Percentiles rank a stretch among this genome's conserved stretches.
Evolutionary conservation across 73 alveolate genomes (phyloP).

Genomic region (Paramecium sexaurelia): DNA sequence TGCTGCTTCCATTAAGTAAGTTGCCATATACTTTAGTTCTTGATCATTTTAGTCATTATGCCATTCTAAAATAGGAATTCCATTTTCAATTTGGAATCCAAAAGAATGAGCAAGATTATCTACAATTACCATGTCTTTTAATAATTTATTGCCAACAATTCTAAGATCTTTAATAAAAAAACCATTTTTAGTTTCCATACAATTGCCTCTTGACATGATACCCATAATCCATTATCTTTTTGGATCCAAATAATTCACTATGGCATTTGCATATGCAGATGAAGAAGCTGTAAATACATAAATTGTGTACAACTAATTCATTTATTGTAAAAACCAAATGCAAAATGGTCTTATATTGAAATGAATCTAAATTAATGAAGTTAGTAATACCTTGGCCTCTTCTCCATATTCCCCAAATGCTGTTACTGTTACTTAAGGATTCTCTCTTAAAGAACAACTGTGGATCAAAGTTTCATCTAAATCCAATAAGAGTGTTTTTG

Average conservation of each 20-base stretch:
- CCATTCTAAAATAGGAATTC: slow-evolving; percentile 87
- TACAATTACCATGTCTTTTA: slow-evolving; percentile 85
- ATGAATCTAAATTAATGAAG: slow-evolving; percentile 69
- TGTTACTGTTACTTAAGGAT: slow-evolving; percentile 53
- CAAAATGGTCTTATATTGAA: slow-evolving; percentile 90
- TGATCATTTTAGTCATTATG: slow-evolving; percentile 79
- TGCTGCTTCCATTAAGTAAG: slow-evolving; percentile 72
- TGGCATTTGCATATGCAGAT: slow-evolving; percentile 95
- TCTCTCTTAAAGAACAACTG: slow-evolving; percentile 61
- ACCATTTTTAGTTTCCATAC: slow-evolving; percentile 89
- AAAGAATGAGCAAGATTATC: slow-evolving; percentile 95
- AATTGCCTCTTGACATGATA: slow-evolving; percentile 88
- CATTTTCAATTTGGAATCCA: slow-evolving; percentile 87
- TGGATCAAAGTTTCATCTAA: slow-evolving; percentile 67
- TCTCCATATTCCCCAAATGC: slow-evolving; percentile 53
- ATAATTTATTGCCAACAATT: slow-evolving; percentile 83
- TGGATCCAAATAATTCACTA: slow-evolving; percentile 92
- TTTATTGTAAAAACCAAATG: slow-evolving; percentile 83
- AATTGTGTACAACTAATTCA: slow-evolving; percentile 79
- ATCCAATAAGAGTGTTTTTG: slow-evolving; percentile 59
- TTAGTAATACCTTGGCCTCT: slow-evolving; percentile 24
- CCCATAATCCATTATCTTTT: slow-evolving; percentile 84
- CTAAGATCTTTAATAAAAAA: slow-evolving; percentile 94
- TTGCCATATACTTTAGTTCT: slow-evolving; percentile 80
- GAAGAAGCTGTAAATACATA: slow-evolving; percentile 94